These are phyloP conservation scores for Acidiella bohemica DNA, from an alignment of 495 filamentous ascomycete genomes.

Conservation along the genomic window DNA sequence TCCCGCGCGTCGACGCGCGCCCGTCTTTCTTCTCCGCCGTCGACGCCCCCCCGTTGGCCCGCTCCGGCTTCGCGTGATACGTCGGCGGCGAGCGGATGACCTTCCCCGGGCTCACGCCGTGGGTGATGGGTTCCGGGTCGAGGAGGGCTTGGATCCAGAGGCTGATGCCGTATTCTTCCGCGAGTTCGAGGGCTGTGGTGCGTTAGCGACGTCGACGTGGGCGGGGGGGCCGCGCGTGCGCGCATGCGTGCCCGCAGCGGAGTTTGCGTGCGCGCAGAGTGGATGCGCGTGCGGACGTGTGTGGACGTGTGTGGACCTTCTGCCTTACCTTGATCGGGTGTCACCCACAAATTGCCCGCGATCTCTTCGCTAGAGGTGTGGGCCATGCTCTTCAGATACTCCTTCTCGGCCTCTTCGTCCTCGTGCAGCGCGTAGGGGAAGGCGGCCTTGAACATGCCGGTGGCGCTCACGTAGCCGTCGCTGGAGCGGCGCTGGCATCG, in stretches of 20 bases:
- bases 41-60: conserved; percentile 27
- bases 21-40: conserved; percentile 26
- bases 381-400: conserved; percentile 62
- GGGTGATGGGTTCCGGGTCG: conserved; percentile 57
- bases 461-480: conserved; percentile 89
- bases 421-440: conserved; percentile 80
- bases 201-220: neutral
- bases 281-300: too few species aligned
- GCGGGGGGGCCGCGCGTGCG: too few species aligned
- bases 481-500: conserved; percentile 62
- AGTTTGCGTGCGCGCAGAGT: too few species aligned
- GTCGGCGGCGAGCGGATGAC: conserved; percentile 29
- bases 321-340: conserved; percentile 58
- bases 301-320: neutral
- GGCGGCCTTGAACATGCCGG: conserved; percentile 98
- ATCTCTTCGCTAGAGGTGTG: conserved; percentile 81
- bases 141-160: conserved; percentile 84
- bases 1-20: conserved; percentile 33
- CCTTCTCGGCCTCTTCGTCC: conserved; percentile 78
- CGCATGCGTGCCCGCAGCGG: too few species aligned
- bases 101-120: conserved; percentile 30
- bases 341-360: conserved; percentile 93
- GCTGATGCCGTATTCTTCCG: conserved; percentile 68
- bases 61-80: conserved; percentile 24
- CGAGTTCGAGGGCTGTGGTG: conserved; percentile 57